phyloP scores from a whole-genome alignment of 2,329 filamentous ascomycete species.

The Neoarthrinium moseri region DNA sequence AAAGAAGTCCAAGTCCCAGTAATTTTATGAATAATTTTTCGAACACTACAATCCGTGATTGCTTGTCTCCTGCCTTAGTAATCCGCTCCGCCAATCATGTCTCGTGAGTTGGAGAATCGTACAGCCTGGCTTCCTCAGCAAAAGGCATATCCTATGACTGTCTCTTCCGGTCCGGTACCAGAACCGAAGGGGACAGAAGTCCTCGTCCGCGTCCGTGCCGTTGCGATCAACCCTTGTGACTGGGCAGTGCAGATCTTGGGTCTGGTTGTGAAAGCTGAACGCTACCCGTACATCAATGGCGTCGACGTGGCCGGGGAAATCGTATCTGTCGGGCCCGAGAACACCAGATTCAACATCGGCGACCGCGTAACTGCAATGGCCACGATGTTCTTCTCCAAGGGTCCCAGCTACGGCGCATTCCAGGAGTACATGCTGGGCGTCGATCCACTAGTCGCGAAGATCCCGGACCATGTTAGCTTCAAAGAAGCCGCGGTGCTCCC shows the following conservation, averaged over 20 bases:
- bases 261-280: conserved; percentile 22
- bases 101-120: conserved; percentile 11
- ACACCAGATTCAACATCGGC: conserved; percentile 20
- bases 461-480: conserved; percentile 15
- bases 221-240: conserved; percentile 33
- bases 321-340: conserved; percentile 22
- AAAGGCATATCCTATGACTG: conserved; percentile 19
- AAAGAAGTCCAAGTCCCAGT: too few relatives aligned
- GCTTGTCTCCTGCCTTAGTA: too few relatives aligned
- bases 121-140: conserved; percentile 19
- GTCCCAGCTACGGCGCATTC: conserved; percentile 17
- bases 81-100: background rate
- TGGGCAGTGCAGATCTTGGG: conserved; percentile 27
- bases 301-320: conserved; percentile 31
- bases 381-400: conserved; percentile 6
- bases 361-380: conserved; percentile 21
- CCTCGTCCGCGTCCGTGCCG: conserved; percentile 24
- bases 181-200: conserved; percentile 20
- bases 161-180: conserved; percentile 18
- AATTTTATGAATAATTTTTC: too few relatives aligned
- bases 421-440: conserved; percentile 12
- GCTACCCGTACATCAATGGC: conserved; percentile 32
- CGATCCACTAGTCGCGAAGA: background rate
- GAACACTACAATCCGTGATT: too few relatives aligned
- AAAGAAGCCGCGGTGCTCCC: conserved; percentile 16